Evolutionary conservation across 164 flowering plant genomes (phyloP).

Genomic region (Stephania cephalantha): DNA sequence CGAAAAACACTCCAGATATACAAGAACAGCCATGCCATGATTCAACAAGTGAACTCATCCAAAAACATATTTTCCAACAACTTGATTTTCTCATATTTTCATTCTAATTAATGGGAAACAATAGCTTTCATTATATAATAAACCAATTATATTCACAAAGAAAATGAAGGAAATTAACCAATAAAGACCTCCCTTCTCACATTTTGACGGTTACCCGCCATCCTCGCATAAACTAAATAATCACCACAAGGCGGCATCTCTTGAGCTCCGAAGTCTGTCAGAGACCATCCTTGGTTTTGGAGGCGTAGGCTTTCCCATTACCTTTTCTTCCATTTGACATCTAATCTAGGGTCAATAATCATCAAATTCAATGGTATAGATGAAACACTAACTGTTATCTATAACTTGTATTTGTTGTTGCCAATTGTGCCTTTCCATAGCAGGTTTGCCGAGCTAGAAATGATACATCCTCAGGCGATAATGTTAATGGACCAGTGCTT

Average conservation of each 20-base stretch:
- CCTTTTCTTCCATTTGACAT: neutral
- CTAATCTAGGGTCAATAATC: neutral
- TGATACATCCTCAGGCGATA: slow-evolving; percentile 55
- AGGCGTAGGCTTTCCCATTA: neutral
- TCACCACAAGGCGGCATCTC: neutral
- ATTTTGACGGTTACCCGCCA: neutral
- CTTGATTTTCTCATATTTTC: neutral
- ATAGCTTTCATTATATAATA: neutral
- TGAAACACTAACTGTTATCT: slow-evolving; percentile 1
- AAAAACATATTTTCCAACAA: neutral
- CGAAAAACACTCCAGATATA: neutral
- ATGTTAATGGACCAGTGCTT: slow-evolving; percentile 35
- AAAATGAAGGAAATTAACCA: neutral
- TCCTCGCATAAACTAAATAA: neutral
- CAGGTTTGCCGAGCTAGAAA: slow-evolving; percentile 35
- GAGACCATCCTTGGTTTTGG: neutral
- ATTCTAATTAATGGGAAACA: neutral
- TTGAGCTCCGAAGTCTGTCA: neutral
- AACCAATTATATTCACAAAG: neutral
- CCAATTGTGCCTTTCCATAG: slow-evolving; percentile 22
- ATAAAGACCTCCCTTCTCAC: neutral
- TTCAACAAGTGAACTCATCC: neutral
- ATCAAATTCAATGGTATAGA: neutral
- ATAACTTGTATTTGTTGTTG: slow-evolving; percentile 6
- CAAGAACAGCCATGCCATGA: neutral